Conservation (phyloP, 2,329 filamentous ascomycete genomes). For the Knoxdaviesia proteae region DNA sequence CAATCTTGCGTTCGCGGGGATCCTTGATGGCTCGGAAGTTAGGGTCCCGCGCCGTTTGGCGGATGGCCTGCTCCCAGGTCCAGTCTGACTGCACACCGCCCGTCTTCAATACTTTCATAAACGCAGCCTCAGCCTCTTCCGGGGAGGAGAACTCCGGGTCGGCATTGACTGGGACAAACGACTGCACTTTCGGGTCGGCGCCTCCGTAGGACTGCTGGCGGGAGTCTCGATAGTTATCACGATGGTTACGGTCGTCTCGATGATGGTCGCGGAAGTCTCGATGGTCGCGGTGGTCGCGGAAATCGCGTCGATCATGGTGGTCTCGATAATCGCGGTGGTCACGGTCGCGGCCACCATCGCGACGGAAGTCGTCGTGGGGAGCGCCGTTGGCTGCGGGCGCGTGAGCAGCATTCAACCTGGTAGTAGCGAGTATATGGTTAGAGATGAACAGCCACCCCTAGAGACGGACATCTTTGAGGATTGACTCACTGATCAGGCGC, state of each 20-base stretch:
- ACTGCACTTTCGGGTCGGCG: conserved; percentile 30
- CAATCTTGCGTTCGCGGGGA: conserved; percentile 70
- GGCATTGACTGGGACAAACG: conserved; percentile 37
- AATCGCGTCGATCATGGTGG: conserved; percentile 7
- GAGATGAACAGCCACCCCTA: not conserved
- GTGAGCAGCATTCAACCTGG: not conserved
- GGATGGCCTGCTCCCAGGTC: conserved; percentile 80
- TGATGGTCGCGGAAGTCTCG: conserved; percentile 12
- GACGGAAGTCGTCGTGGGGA: conserved; percentile 15
- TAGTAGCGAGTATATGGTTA: not conserved
- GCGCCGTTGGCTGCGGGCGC: conserved; percentile 2
- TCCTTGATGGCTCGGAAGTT: conserved; percentile 88
- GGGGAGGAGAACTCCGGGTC: conserved; percentile 61
- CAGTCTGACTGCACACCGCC: conserved; percentile 77
- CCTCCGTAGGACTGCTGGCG: conserved; percentile 35
- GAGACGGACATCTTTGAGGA: not conserved
- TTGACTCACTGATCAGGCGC: conserved; percentile 1
- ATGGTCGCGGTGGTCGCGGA: conserved; percentile 7
- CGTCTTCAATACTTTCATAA: conserved; percentile 72
- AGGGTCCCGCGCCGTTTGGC: conserved; percentile 67
- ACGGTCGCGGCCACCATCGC: conserved; percentile 3
- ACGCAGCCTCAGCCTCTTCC: conserved; percentile 84
- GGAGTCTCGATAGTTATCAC: conserved; percentile 20
- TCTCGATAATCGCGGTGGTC: conserved; percentile 13
- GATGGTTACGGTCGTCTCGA: conserved; percentile 11